These are phyloP conservation scores for Gaertneriomyces semiglobifer DNA, from an alignment of 192 early-diverging fungal species.

Conservation along the genomic window DNA sequence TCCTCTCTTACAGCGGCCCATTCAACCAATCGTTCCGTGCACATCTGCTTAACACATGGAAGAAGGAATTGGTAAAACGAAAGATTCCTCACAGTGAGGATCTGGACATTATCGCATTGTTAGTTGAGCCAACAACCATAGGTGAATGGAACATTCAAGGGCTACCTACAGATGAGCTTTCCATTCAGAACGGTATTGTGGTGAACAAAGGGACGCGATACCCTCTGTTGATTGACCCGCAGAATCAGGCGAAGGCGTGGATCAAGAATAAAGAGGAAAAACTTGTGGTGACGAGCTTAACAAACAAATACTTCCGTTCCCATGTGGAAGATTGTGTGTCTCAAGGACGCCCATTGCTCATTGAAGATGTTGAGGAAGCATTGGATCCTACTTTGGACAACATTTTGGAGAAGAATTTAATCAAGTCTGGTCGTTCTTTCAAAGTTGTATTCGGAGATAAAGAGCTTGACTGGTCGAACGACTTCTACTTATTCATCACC, in stretches of 20 bases:
- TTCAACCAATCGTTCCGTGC: slow-evolving; percentile 61
- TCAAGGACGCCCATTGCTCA: slow-evolving; percentile 57
- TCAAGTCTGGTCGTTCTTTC: slow-evolving; percentile 55
- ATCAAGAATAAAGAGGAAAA: slow-evolving; percentile 66
- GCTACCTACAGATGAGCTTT: slow-evolving; percentile 62
- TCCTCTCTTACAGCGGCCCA: slow-evolving; percentile 61
- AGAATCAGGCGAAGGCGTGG: slow-evolving; percentile 63
- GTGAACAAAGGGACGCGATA: slow-evolving; percentile 59
- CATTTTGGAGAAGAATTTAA: slow-evolving; percentile 62
- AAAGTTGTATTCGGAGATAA: slow-evolving; percentile 66
- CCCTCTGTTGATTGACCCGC: slow-evolving; percentile 63
- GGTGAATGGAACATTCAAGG: slow-evolving; percentile 70
- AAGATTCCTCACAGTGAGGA: slow-evolving; percentile 63
- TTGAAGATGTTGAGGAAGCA: slow-evolving; percentile 64
- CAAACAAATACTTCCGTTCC: slow-evolving; percentile 60
- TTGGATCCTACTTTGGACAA: slow-evolving; percentile 65
- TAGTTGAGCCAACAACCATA: slow-evolving; percentile 59
- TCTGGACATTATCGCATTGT: slow-evolving; percentile 55
- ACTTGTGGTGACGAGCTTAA: slow-evolving; percentile 52
- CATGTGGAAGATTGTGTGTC: slow-evolving; percentile 60
- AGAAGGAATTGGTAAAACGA: slow-evolving; percentile 50
- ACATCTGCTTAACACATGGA: slow-evolving; percentile 52
- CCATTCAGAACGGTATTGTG: slow-evolving; percentile 63
- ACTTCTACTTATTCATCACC: slow-evolving; percentile 60
- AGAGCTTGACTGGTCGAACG: slow-evolving; percentile 57